Evolutionary conservation across 2,329 filamentous ascomycete genomes (phyloP), one percentile per base, ranked within the genome.

Genomic region (Diplodia corticola): DNA sequence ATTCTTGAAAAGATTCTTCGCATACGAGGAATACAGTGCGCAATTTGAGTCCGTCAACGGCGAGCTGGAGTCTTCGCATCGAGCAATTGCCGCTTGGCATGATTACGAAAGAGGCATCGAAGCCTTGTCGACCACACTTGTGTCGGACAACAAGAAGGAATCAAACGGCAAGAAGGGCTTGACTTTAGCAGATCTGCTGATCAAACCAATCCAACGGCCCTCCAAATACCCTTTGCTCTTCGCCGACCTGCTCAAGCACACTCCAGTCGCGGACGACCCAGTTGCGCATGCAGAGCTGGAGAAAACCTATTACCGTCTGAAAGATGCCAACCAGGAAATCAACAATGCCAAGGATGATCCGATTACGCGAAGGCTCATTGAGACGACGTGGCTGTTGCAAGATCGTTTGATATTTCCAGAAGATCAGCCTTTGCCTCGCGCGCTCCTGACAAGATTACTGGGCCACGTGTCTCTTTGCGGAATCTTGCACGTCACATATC

Each of bases 171-270:
- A 86, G 72, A 96, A 92, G 73, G 90, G 92, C 2, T 80, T 96
- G 69, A 93, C 91, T 1, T 86, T 97, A 69, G 87, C 89, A 57
- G 95, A 98, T 78, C 83, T 98, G 5, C 83, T 98, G 65, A 93
- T 97, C 70, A 98, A 98, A 91, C 95, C 94, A 0, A 93, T 97
- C 22, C 94, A 99, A 78, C 86, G 94, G 65, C 86, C 97, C 24
- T 96, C 92, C 81, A 92, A 91, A 79, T 98, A 98, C 74, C 92
- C 92, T 12, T 82, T 99, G 4, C 82, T 98, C 2, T 93, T 98
- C 73, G 85, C 88, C 5, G 92, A 97, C 72, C 83, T 99, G 9
- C 83, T 93, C 67, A 93, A 90, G 72, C 85, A 89, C 70, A 97
- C 93, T 0, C 91, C 92, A 1, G 91, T 92, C 1, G 88, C 86